Conservation (phyloP, 139 green algal genomes). For the Chlamydomonas eustigma region DNA sequence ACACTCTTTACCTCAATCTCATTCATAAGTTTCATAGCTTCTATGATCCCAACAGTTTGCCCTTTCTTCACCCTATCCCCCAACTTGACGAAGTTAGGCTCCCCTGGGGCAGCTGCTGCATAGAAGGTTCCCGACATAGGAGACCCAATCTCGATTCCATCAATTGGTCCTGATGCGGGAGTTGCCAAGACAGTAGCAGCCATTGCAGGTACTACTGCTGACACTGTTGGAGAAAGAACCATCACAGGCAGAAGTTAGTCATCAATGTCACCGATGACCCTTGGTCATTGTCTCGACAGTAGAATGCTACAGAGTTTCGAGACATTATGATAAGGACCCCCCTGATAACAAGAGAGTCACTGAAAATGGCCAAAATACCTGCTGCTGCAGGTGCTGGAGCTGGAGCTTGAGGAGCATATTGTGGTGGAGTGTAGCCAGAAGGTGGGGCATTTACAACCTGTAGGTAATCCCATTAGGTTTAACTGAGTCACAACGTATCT, state of each 20-base stretch:
- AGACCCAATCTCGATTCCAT: constrained; percentile 50
- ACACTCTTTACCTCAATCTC: constrained; percentile 80
- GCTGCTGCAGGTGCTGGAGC: too few relatives aligned
- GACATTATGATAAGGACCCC: too few relatives aligned
- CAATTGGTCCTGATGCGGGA: constrained; percentile 47
- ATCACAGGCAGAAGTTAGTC: too few relatives aligned
- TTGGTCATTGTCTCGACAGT: too few relatives aligned
- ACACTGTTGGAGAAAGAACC: too few relatives aligned
- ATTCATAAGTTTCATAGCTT: constrained; percentile 99
- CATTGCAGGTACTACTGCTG: constrained; percentile 36
- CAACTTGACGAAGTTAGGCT: constrained; percentile 84
- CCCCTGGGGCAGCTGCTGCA: constrained; percentile 78
- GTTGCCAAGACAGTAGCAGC: constrained; percentile 49
- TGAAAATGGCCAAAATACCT: not conserved
- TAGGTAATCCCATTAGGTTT: not conserved
- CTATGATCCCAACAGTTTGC: constrained; percentile 93
- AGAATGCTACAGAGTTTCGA: too few relatives aligned
- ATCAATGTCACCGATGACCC: too few relatives aligned
- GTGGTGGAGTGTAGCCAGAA: not conserved
- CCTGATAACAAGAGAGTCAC: not conserved
- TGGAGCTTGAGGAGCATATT: too few relatives aligned
- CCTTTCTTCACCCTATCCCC: constrained; percentile 90
- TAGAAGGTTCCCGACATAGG: constrained; percentile 65
- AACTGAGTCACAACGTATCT: not conserved
- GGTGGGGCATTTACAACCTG: not conserved